phyloP scores from a whole-genome alignment of 768 basidiomycete species.

The Boletus sp. region DNA sequence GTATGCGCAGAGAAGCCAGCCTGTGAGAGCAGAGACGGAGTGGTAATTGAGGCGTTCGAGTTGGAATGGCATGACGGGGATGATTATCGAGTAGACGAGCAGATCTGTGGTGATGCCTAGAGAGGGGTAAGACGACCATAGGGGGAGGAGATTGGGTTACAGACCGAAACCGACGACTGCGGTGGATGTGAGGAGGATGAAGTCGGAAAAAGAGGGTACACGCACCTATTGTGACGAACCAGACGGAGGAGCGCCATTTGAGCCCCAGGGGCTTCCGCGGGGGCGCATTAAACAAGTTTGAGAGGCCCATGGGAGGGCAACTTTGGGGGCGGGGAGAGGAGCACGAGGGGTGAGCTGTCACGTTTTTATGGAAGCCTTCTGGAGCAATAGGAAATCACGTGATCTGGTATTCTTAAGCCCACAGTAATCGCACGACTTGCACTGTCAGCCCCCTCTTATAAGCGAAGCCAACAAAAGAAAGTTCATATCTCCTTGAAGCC shows the following conservation, averaged over 20 bases:
- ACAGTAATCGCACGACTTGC: background rate
- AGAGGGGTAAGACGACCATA: background rate
- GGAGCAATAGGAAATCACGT: background rate
- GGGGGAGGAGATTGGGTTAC: conserved; percentile 11
- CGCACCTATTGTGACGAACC: conserved; percentile 50
- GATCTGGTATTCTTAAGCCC: background rate
- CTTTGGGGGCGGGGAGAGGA: background rate
- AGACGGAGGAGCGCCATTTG: conserved; percentile 56
- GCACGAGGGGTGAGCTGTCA: background rate
- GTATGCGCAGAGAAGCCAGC: conserved; percentile 62
- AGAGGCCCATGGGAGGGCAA: conserved; percentile 8
- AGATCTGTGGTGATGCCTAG: conserved; percentile 48
- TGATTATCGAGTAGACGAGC: conserved; percentile 59
- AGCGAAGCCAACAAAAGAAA: no score
- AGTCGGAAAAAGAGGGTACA: background rate
- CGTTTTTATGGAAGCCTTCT: conserved; percentile 2
- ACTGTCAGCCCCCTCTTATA: no score
- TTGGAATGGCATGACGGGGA: conserved; percentile 65
- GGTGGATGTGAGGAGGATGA: background rate
- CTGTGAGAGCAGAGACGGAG: conserved; percentile 48
- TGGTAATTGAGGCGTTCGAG: conserved; percentile 48
- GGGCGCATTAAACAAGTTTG: background rate
- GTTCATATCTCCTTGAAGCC: no score
- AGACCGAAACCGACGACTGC: conserved; percentile 50
- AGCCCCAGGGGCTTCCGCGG: conserved; percentile 41